Evolutionary conservation across 139 green algal genomes (phyloP).

Genomic region (Chlamydomonas applanata): DNA sequence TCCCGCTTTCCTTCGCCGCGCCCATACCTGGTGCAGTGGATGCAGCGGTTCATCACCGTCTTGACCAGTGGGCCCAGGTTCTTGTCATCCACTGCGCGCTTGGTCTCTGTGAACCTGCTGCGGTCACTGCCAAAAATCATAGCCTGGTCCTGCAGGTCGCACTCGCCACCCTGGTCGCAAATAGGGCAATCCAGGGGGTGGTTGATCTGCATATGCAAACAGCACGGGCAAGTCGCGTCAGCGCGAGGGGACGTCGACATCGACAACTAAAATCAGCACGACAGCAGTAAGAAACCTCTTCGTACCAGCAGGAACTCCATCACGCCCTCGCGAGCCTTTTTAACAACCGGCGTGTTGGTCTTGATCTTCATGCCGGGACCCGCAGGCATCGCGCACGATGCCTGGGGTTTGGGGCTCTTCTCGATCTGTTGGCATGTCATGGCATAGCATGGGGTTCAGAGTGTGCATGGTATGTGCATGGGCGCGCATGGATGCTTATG

Average conservation of each 20-base stretch:
- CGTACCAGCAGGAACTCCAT: slow-evolving; percentile 98
- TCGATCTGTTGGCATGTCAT: too few species aligned
- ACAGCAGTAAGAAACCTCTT: too few species aligned
- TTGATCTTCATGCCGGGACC: slow-evolving; percentile 96
- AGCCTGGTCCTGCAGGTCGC: slow-evolving; percentile 96
- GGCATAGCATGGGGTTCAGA: too few species aligned
- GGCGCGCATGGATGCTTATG: background rate
- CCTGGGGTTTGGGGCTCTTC: slow-evolving; percentile 95
- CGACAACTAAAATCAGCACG: background rate
- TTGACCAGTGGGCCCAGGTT: slow-evolving; percentile 96
- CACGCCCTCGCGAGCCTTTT: slow-evolving; percentile 97
- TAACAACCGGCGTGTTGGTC: slow-evolving; percentile 92
- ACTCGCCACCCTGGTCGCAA: slow-evolving; percentile 99
- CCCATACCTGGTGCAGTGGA: slow-evolving; percentile 64
- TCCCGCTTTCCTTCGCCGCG: too few species aligned
- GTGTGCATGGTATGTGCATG: background rate
- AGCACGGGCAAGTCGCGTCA: too few species aligned
- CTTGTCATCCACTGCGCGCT: slow-evolving; percentile 94
- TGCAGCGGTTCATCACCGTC: slow-evolving; percentile 96
- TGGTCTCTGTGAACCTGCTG: slow-evolving; percentile 87
- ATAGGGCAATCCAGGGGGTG: slow-evolving; percentile 99
- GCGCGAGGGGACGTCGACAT: too few species aligned
- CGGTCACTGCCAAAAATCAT: slow-evolving; percentile 94
- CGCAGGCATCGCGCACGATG: slow-evolving; percentile 96
- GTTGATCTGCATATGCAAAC: slow-evolving; percentile 75